Percentiles rank a stretch among this genome's conserved stretches.
phyloP scores from a whole-genome alignment of 2,329 filamentous ascomycete species.

The Aspergillus tanneri region DNA sequence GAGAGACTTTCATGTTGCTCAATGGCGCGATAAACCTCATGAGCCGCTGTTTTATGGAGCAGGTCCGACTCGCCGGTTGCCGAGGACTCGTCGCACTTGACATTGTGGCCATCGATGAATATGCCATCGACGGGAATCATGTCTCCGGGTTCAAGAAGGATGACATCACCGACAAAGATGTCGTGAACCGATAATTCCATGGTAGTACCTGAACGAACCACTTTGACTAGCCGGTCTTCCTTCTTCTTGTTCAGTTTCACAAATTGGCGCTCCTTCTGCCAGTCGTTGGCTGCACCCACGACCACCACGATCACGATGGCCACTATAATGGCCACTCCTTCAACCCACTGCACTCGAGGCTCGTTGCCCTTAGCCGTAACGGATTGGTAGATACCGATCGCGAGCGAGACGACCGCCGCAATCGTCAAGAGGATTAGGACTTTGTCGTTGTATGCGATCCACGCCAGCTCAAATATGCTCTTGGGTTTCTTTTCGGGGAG shows the following conservation, averaged over 20 bases:
- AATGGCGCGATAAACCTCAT: slow-evolving; percentile 64
- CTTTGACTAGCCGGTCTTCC: slow-evolving; percentile 70
- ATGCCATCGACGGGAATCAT: slow-evolving; percentile 72
- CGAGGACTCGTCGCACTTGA: slow-evolving; percentile 72
- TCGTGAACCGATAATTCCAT: slow-evolving; percentile 69
- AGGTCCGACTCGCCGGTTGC: slow-evolving; percentile 74
- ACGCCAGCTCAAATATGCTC: slow-evolving; percentile 66
- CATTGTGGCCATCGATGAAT: slow-evolving; percentile 63
- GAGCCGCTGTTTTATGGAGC: slow-evolving; percentile 64
- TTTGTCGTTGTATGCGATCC: slow-evolving; percentile 82
- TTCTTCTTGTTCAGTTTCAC: slow-evolving; percentile 79
- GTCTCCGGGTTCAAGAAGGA: slow-evolving; percentile 71
- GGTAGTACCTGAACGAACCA: slow-evolving; percentile 71
- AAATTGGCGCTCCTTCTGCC: slow-evolving; percentile 78
- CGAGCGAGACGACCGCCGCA: slow-evolving; percentile 71
- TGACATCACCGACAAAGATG: slow-evolving; percentile 70
- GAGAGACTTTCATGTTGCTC: slow-evolving; percentile 59
- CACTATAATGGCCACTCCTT: slow-evolving; percentile 75
- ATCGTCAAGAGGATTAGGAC: slow-evolving; percentile 70
- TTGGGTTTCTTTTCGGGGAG: slow-evolving; percentile 70
- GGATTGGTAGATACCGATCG: slow-evolving; percentile 72
- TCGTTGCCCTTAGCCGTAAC: slow-evolving; percentile 55
- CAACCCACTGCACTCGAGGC: slow-evolving; percentile 72
- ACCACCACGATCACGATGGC: slow-evolving; percentile 74
- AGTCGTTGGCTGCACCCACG: slow-evolving; percentile 77